Percentiles rank a stretch among this genome's conserved stretches.
Conservation (phyloP, 2,329 filamentous ascomycete species). For the Aureobasidium vineae region DNA sequence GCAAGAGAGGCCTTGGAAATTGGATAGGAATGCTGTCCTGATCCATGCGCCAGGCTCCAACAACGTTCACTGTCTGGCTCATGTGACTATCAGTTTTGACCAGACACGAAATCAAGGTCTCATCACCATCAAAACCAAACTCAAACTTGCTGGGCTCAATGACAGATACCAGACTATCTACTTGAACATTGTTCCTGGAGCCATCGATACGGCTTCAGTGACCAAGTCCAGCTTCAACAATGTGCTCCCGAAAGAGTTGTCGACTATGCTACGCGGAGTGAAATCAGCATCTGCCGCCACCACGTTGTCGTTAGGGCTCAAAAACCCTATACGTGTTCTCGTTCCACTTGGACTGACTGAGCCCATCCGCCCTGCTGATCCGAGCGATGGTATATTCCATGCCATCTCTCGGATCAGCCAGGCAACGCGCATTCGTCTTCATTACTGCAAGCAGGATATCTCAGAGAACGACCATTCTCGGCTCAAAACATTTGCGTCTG, state of each 20-base stretch:
- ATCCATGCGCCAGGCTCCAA: neutral
- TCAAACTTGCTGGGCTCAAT: slow-evolving; percentile 12
- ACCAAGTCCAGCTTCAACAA: neutral
- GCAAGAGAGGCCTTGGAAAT: neutral
- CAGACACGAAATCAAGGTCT: neutral
- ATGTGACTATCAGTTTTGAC: neutral
- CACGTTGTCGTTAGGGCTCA: neutral
- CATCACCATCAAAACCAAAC: slow-evolving; percentile 1
- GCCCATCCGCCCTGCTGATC: neutral
- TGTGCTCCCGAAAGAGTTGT: neutral
- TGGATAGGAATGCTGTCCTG: slow-evolving; percentile 3
- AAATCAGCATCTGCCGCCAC: neutral
- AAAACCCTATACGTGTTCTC: neutral
- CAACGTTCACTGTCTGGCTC: slow-evolving; percentile 11
- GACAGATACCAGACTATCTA: neutral
- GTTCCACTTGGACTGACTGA: neutral
- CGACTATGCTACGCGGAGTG: neutral
- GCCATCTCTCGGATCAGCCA: slow-evolving; percentile 3
- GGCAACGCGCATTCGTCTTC: neutral
- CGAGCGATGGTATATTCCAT: slow-evolving; percentile 9
- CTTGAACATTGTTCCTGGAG: neutral
- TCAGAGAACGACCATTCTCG: neutral
- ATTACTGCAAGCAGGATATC: neutral
- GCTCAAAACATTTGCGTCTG: neutral
- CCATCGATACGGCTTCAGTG: neutral